Conservation (phyloP, 805 yeast species). For the Saccharomycopsis synnaedendra region DNA sequence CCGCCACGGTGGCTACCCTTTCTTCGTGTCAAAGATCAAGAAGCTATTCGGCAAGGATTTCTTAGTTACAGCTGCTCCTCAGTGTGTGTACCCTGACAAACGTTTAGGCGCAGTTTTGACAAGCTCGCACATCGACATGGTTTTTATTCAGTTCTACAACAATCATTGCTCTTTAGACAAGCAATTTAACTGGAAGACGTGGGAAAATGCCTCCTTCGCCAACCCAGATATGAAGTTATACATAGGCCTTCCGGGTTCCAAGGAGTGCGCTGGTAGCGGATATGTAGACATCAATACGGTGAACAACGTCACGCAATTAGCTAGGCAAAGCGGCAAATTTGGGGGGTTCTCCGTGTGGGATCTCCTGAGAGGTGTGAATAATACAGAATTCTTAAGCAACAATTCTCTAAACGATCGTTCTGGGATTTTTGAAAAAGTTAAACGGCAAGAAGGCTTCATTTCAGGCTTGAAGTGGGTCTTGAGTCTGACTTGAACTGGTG, state of each 20-base stretch:
- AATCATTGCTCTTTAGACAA: slow-evolving; percentile 51
- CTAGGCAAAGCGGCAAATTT: neutral
- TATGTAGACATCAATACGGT: neutral
- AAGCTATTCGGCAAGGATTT: slow-evolving; percentile 25
- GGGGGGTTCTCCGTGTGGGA: slow-evolving; percentile 5
- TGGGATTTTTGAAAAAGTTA: too few species aligned
- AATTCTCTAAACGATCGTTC: too few species aligned
- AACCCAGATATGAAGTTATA: slow-evolving; percentile 59
- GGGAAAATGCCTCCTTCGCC: slow-evolving; percentile 46
- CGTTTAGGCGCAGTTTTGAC: slow-evolving; percentile 47
- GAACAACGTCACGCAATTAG: neutral
- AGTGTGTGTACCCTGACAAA: slow-evolving; percentile 80
- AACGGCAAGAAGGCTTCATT: too few species aligned
- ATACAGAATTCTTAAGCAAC: too few species aligned
- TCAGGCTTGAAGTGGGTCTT: too few species aligned
- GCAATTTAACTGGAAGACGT: slow-evolving; percentile 57
- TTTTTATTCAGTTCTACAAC: slow-evolving; percentile 84
- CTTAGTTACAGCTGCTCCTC: slow-evolving; percentile 85
- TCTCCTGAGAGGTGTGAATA: neutral
- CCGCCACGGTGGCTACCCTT: slow-evolving; percentile 50
- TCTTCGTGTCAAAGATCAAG: slow-evolving; percentile 35
- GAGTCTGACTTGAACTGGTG: too few species aligned
- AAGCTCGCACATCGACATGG: slow-evolving; percentile 60
- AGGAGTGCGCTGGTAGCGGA: slow-evolving; percentile 7
- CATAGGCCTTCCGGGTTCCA: slow-evolving; percentile 34